These are phyloP conservation scores for Ceratocystis harringtonii DNA, from an alignment of 2,329 filamentous ascomycete genomes.

Conservation along the genomic window DNA sequence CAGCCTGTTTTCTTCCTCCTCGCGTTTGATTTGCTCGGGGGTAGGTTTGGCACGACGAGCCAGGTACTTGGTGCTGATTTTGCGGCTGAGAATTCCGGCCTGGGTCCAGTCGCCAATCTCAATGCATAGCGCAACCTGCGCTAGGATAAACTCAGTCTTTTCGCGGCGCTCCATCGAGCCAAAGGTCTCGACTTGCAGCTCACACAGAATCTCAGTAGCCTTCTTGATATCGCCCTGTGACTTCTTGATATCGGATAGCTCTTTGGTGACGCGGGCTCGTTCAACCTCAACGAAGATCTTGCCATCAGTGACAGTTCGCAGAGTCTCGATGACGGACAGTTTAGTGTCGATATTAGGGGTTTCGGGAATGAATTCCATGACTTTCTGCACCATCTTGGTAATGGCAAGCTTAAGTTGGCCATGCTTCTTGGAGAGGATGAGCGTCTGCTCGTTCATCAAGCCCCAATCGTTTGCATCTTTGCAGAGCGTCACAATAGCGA, in stretches of 20 bases:
- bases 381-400: conserved; percentile 96
- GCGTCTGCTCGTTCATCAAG: conserved; percentile 88
- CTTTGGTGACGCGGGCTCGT: conserved; percentile 84
- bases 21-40: conserved; percentile 76
- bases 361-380: conserved; percentile 80
- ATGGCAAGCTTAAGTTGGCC: conserved; percentile 97
- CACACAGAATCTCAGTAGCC: conserved; percentile 84
- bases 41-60: conserved; percentile 82
- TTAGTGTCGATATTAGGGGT: conserved; percentile 78
- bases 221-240: conserved; percentile 80
- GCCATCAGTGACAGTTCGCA: conserved; percentile 93
- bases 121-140: conserved; percentile 89
- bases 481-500: conserved; percentile 83
- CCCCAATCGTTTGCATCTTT: conserved; percentile 89
- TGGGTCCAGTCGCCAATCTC: conserved; percentile 94
- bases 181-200: conserved; percentile 97
- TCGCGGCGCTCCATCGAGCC: conserved; percentile 94
- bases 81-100: conserved; percentile 80
- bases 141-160: conserved; percentile 97
- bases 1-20: conserved; percentile 75
- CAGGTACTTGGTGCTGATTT: conserved; percentile 93
- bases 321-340: conserved; percentile 81
- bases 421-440: conserved; percentile 97
- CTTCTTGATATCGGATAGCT: conserved; percentile 96
- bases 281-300: conserved; percentile 99